phyloP scores from a whole-genome alignment of 225 moss, liverwort and hornwort genomes.

The Pseudisothecium myosuroides region DNA sequence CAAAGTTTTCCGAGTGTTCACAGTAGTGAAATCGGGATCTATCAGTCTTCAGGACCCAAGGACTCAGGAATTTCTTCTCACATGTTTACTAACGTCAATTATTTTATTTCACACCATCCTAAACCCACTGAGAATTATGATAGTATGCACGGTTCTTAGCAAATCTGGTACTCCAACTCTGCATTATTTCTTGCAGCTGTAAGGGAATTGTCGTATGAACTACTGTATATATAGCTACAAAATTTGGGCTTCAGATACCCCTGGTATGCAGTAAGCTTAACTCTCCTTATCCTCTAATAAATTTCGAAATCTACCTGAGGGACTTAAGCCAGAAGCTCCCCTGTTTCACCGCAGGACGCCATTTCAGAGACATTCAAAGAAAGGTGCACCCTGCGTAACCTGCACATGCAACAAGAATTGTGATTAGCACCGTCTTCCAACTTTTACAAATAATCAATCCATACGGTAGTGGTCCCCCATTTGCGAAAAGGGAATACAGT shows the following conservation, averaged over 20 bases:
- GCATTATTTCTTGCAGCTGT: background rate
- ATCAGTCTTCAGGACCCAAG: background rate
- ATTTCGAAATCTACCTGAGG: background rate
- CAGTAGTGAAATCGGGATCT: background rate
- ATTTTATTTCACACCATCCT: background rate
- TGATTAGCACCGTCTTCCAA: background rate
- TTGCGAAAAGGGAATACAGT: background rate
- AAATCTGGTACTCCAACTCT: background rate
- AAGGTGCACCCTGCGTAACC: slow-evolving; percentile 38
- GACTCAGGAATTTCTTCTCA: background rate
- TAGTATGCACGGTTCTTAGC: too few species aligned
- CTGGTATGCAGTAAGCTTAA: background rate
- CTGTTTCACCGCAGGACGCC: background rate
- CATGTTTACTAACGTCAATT: too few species aligned
- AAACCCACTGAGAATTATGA: background rate
- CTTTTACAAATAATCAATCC: background rate
- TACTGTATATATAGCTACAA: background rate
- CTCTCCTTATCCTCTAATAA: too few species aligned
- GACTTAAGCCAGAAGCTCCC: too few species aligned
- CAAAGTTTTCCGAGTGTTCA: background rate
- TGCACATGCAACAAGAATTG: background rate
- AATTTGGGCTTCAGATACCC: background rate
- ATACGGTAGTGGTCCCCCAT: background rate
- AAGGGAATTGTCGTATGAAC: background rate
- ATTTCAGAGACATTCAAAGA: background rate